phyloP scores from a whole-genome alignment of 129 eudicot genomes.

The Flaveria bidentis region DNA sequence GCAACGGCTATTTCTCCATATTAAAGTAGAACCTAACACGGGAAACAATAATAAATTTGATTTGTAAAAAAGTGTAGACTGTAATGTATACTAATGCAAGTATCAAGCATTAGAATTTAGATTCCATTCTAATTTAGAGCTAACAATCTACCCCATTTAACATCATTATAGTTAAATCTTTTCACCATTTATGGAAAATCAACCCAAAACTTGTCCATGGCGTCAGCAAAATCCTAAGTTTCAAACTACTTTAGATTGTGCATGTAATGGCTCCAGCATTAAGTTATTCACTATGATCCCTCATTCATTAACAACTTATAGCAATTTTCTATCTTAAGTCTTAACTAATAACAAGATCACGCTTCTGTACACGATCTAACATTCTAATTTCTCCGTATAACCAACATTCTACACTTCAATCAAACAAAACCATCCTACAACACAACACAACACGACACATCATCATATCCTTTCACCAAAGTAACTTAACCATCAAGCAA shows the following conservation, averaged over 20 bases:
- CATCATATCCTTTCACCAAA: conserved; percentile 6
- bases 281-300: conserved; percentile 6
- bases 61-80: background rate
- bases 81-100: background rate
- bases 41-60: conserved; percentile 5
- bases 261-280: background rate
- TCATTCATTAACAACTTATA: conserved; percentile 1
- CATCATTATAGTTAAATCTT: background rate
- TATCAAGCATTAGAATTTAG: conserved; percentile 11
- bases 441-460: background rate
- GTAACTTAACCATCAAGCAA: conserved; percentile 34
- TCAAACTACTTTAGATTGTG: background rate
- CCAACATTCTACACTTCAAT: background rate
- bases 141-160: background rate
- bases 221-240: background rate
- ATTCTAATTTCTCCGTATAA: background rate
- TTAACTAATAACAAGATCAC: background rate
- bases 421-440: conserved; percentile 5
- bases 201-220: background rate
- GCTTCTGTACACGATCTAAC: background rate
- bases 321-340: background rate
- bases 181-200: background rate
- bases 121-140: conserved; percentile 18
- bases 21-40: background rate
- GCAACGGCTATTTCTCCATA: background rate